These are phyloP conservation scores for Ophiostoma populinum DNA, from an alignment of 2,329 filamentous ascomycete species.

Conservation along the genomic window DNA sequence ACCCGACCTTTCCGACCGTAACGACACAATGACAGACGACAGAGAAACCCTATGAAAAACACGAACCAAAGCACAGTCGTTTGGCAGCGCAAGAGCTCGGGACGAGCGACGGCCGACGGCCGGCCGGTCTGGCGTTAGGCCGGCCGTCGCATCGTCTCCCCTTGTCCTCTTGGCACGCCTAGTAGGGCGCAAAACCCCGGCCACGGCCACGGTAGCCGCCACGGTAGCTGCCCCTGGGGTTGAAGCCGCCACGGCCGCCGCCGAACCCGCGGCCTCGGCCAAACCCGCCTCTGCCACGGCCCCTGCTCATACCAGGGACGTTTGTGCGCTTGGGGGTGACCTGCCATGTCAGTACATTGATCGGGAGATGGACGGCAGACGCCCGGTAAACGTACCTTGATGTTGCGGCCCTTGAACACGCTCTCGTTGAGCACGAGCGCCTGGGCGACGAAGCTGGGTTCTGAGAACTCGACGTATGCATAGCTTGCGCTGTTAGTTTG, in stretches of 20 bases:
- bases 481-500: conserved; percentile 43
- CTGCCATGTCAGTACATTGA: conserved; percentile 5
- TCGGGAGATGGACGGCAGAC: no score
- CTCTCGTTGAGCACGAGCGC: conserved; percentile 94
- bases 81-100: no score
- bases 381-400: conserved; percentile 62
- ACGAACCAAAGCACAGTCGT: no score
- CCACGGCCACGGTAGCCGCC: conserved; percentile 50
- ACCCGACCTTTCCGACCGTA: no score
- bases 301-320: conserved; percentile 80
- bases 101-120: no score
- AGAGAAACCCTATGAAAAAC: no score
- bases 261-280: conserved; percentile 32
- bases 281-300: conserved; percentile 38
- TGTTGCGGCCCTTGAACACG: conserved; percentile 80
- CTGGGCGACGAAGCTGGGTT: conserved; percentile 81
- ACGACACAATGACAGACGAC: no score
- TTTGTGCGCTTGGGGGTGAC: conserved; percentile 92
- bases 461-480: conserved; percentile 95
- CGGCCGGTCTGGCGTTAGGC: no score
- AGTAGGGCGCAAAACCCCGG: conserved; percentile 17
- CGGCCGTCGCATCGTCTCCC: no score
- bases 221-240: conserved; percentile 32
- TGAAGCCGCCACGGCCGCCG: conserved; percentile 35
- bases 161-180: no score